phyloP scores from a whole-genome alignment of 140 eudicot species.

The Anethum foeniculum region DNA sequence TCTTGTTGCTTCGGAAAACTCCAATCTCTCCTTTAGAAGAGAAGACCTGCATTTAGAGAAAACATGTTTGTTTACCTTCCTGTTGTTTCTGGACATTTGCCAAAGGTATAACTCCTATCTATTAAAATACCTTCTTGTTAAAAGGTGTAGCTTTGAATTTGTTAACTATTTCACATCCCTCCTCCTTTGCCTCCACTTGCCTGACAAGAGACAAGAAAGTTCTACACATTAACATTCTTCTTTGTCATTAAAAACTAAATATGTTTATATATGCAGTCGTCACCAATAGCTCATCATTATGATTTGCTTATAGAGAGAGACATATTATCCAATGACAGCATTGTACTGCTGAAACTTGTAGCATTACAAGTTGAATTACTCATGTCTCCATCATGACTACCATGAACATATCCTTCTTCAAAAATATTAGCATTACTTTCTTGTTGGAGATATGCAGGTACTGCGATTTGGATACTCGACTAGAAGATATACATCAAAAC shows the following conservation, averaged over 20 bases:
- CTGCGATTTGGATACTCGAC: background rate
- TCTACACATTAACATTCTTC: background rate
- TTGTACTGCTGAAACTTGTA: background rate
- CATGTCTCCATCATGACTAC: background rate
- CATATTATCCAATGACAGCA: background rate
- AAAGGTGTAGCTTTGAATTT: slow-evolving; percentile 80
- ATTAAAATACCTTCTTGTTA: slow-evolving; percentile 55
- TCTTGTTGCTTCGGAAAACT: slow-evolving; percentile 62
- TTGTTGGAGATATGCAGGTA: background rate
- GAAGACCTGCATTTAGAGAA: slow-evolving; percentile 34
- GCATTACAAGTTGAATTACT: background rate
- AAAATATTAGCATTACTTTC: background rate
- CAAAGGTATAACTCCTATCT: background rate
- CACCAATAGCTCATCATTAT: background rate
- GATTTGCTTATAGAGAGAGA: background rate
- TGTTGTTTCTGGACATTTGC: background rate
- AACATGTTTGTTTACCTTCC: slow-evolving; percentile 5
- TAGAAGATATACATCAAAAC: background rate
- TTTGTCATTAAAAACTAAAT: background rate
- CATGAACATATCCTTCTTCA: background rate
- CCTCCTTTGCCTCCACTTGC: slow-evolving; percentile 41
- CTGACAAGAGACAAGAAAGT: slow-evolving; percentile 18
- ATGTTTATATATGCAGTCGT: background rate
- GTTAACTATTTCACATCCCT: slow-evolving; percentile 27
- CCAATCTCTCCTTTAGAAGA: slow-evolving; percentile 80